A percentile compares a stretch with the other conserved stretches of the same genome.
These are phyloP conservation scores for Acorus calamus DNA, from an alignment of 106 monocot species.

Conservation along the genomic window DNA sequence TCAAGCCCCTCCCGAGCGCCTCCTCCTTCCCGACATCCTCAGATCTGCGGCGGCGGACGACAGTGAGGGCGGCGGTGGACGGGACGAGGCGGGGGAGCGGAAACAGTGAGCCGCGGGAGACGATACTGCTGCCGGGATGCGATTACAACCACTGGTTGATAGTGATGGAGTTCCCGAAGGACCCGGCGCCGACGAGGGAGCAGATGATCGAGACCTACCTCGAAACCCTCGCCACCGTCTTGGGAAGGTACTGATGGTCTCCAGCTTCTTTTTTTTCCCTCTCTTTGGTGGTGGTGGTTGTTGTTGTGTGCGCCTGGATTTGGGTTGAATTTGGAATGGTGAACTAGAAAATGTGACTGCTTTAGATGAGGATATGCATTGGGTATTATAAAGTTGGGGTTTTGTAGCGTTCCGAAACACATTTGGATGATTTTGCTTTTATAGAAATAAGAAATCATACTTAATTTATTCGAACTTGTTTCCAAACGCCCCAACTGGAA, in stretches of 20 bases:
- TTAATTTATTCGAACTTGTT: too few species aligned
- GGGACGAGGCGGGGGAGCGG: slow-evolving; percentile 21
- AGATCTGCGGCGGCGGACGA: background rate
- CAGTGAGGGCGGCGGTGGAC: slow-evolving; percentile 29
- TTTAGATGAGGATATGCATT: too few species aligned
- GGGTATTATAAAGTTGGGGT: too few species aligned
- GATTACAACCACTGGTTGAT: slow-evolving; percentile 98
- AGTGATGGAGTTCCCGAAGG: slow-evolving; percentile 95
- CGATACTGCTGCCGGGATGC: slow-evolving; percentile 87
- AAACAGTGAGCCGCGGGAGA: slow-evolving; percentile 52
- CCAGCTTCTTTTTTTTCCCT: too few species aligned
- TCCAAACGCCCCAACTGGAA: too few species aligned
- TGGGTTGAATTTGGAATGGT: too few species aligned
- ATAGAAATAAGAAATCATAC: too few species aligned
- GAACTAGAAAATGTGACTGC: too few species aligned
- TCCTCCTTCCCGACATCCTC: background rate
- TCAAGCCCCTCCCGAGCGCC: background rate
- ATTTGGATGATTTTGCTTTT: too few species aligned
- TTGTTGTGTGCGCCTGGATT: too few species aligned
- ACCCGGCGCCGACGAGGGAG: slow-evolving; percentile 83
- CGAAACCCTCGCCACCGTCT: slow-evolving; percentile 67
- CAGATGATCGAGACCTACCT: slow-evolving; percentile 97
- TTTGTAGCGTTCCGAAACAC: too few species aligned
- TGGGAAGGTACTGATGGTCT: slow-evolving; percentile 50
- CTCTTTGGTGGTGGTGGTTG: too few species aligned